A percentile compares a stretch with the other conserved stretches of the same genome.
Conservation (phyloP, 768 basidiomycete genomes). For the Lactarius trivialis region DNA sequence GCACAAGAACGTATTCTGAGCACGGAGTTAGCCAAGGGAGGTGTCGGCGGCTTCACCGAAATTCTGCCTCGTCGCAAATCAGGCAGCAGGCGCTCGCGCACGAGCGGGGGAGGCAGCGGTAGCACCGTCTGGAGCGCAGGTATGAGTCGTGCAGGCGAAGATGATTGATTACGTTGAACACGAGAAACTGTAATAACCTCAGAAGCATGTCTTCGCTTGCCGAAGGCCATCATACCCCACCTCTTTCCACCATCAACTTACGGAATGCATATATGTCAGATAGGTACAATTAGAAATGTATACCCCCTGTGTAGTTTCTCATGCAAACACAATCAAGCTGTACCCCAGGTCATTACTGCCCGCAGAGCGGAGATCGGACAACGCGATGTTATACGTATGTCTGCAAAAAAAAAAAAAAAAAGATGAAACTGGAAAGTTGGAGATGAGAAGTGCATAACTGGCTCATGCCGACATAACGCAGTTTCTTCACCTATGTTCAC, state of each 20-base stretch:
- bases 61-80: conserved; percentile 44
- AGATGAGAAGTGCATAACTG: neutral
- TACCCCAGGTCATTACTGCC: neutral
- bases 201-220: neutral
- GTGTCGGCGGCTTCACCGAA: conserved; percentile 72
- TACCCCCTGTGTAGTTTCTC: conserved; percentile 19
- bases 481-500: neutral
- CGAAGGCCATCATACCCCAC: conserved; percentile 18
- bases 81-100: conserved; percentile 51
- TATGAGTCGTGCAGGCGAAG: conserved; percentile 54
- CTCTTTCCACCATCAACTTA: conserved; percentile 8
- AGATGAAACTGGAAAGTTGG: neutral
- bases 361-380: neutral
- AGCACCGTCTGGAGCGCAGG: conserved; percentile 88
- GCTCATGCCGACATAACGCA: neutral
- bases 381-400: neutral
- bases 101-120: conserved; percentile 58
- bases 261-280: conserved; percentile 11
- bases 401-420: neutral
- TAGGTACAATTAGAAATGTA: conserved; percentile 16
- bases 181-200: neutral
- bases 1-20: conserved; percentile 67
- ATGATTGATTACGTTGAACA: conserved; percentile 24
- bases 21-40: conserved; percentile 71
- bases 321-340: conserved; percentile 1